Conservation (phyloP, 148 eudicot species). For the Camellia japonica region DNA sequence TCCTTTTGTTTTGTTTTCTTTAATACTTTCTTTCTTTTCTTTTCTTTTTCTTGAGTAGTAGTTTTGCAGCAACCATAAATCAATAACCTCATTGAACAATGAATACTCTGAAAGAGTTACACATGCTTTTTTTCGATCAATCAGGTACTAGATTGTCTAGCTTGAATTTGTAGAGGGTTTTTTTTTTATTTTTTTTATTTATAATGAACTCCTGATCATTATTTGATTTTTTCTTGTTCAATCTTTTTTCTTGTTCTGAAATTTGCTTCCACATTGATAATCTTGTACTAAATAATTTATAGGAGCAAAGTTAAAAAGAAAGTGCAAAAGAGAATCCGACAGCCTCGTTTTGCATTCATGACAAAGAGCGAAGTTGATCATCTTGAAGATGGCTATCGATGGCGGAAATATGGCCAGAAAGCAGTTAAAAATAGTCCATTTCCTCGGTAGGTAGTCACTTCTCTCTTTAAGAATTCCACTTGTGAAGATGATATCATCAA, state of each 20-base stretch:
- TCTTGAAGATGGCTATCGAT: constrained; percentile 93
- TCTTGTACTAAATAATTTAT: constrained; percentile 13
- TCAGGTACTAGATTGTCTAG: neutral
- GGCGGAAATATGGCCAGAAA: constrained; percentile 97
- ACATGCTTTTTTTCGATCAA: neutral
- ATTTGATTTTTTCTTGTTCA: neutral
- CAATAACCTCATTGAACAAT: neutral
- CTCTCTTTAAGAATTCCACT: too few species aligned
- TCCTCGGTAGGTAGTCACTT: too few species aligned
- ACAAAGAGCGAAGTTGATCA: constrained; percentile 93
- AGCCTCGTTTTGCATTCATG: constrained; percentile 83
- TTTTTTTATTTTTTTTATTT: neutral
- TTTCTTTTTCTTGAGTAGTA: neutral
- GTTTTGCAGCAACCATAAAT: neutral
- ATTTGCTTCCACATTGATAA: neutral
- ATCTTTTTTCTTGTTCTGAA: neutral
- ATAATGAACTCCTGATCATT: neutral
- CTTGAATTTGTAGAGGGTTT: neutral
- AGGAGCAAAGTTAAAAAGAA: constrained; percentile 70
- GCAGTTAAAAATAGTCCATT: too few species aligned
- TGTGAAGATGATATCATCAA: too few species aligned
- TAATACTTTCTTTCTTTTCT: neutral
- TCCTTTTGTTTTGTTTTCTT: neutral
- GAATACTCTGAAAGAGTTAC: neutral
- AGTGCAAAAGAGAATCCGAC: constrained; percentile 73